A percentile compares a stretch with the other conserved stretches of the same genome.
Evolutionary conservation across 2,329 filamentous ascomycete species (phyloP).

Genomic region (Aureobasidium vineae): DNA sequence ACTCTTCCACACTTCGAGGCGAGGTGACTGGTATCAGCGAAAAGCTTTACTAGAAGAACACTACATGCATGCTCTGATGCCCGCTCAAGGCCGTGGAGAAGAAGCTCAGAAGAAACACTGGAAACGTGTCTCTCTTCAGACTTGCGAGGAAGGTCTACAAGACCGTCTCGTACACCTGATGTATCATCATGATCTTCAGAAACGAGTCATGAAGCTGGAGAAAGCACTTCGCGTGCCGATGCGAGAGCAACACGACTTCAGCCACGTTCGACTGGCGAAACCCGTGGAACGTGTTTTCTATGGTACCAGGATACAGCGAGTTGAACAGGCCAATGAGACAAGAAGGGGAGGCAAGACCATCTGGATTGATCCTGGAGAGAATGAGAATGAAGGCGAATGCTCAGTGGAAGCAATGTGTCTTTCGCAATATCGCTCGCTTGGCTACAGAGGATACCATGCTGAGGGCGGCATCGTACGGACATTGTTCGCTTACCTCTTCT

Average conservation of each 20-base stretch:
- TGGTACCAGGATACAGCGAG: constrained; percentile 67
- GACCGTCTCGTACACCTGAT: constrained; percentile 88
- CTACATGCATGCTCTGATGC: constrained; percentile 71
- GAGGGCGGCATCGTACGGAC: constrained; percentile 93
- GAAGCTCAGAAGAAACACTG: constrained; percentile 76
- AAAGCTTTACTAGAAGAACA: constrained; percentile 93
- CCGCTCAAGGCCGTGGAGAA: constrained; percentile 48
- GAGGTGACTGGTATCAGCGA: constrained; percentile 93
- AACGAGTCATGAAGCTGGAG: constrained; percentile 88
- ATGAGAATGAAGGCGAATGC: constrained; percentile 61
- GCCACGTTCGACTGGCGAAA: constrained; percentile 73
- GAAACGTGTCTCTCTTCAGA: constrained; percentile 71
- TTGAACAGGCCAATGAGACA: constrained; percentile 31
- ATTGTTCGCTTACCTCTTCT: constrained; percentile 79
- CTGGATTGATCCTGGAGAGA: constrained; percentile 70
- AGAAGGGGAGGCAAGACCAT: constrained; percentile 67
- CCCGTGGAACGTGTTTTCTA: constrained; percentile 72
- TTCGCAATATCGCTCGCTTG: constrained; percentile 74
- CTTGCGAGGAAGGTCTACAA: constrained; percentile 82
- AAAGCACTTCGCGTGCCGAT: constrained; percentile 77
- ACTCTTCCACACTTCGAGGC: constrained; percentile 78
- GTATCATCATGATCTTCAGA: constrained; percentile 88
- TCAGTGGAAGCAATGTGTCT: constrained; percentile 94
- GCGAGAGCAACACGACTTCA: constrained; percentile 88
- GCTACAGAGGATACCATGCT: constrained; percentile 93